Base-by-base conservation (phyloP, 2,329 filamentous ascomycete species). In the Neoascochyta sp. region DNA sequence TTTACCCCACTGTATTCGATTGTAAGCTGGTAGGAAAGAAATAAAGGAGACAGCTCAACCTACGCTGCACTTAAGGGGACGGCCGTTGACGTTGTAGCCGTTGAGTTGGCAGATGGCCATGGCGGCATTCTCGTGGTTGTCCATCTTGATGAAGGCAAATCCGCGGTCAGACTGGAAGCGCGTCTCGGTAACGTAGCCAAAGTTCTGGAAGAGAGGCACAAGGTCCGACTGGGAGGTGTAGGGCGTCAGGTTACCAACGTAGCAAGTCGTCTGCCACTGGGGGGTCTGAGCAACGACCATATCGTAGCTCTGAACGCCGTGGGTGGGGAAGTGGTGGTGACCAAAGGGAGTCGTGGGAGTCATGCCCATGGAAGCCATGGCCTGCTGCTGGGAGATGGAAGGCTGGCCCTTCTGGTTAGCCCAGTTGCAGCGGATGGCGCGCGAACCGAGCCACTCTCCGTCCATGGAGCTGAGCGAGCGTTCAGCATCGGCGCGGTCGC, bases 361-460 rank as follows among this genome's bases (percentile, higher is more conserved):
- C 83, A 98, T 89, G 60, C 92, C 92, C 86, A 96, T 95, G 36
- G 88, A 84, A 41, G 83, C 83, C 87, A 98, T 92, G 20, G 88
- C 87, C 66, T 94, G 87, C 68, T 96, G 92, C 69, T 98, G 90
- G 27, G 89, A 88, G 65, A 96, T 95, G 2, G 92, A 96, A 34
- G 92, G 92, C 60, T 98, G 92, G n/a, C 92, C 92, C 74, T 98
- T 98, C 62, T 98, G 92, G 71, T 98, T 98, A 39, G 92, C 92
- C 92, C 92, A 98, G 74, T 98, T 98, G 77, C 90, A 96, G 52
- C 92, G 89, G 60, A 98, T 98, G 22, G 92, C 92, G 45, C 92
- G 86, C 53, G 92, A 96, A 32, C 92, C 92, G 29, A 98, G 81
- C 92, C 92, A 98, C 70, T 98, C 92, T 42, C 92, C 92, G 57